A percentile compares a stretch with the other conserved stretches of the same genome.
These are phyloP conservation scores for Clonostachys rhizophaga DNA, from an alignment of 2,329 filamentous ascomycete genomes.

Conservation along the genomic window DNA sequence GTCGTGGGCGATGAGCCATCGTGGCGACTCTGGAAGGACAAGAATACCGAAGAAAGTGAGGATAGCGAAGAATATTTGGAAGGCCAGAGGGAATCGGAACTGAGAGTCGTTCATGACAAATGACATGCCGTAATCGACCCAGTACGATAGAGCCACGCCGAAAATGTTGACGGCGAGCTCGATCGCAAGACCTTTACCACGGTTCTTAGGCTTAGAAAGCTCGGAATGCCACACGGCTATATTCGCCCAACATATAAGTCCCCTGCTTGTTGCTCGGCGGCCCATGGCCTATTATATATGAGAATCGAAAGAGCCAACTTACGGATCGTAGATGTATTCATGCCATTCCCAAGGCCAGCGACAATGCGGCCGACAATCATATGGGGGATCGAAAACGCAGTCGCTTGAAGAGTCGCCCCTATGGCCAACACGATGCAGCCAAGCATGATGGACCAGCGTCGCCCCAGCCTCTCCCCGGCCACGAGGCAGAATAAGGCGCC, in stretches of 20 bases:
- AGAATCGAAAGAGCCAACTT: neutral
- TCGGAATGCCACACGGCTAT: constrained; percentile 35
- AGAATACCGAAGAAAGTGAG: constrained; percentile 15
- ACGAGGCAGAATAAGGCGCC: constrained; percentile 31
- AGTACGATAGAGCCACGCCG: constrained; percentile 9
- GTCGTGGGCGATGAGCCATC: constrained; percentile 19
- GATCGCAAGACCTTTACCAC: constrained; percentile 32
- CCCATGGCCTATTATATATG: neutral
- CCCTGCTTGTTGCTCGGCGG: neutral
- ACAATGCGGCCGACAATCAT: constrained; percentile 32
- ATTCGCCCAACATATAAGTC: constrained; percentile 9
- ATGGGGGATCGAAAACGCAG: constrained; percentile 28
- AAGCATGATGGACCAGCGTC: constrained; percentile 24
- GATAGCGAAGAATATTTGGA: constrained; percentile 18
- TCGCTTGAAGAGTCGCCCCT: constrained; percentile 33
- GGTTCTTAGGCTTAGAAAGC: constrained; percentile 34
- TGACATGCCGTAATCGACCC: constrained; percentile 16
- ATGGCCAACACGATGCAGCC: constrained; percentile 15
- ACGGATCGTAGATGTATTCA: constrained; percentile 5
- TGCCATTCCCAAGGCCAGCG: constrained; percentile 33
- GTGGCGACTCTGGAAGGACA: constrained; percentile 16
- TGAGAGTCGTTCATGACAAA: constrained; percentile 18
- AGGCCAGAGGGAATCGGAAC: constrained; percentile 25
- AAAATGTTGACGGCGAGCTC: constrained; percentile 18
- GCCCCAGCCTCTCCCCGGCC: constrained; percentile 37